Base-by-base conservation (phyloP, 257 asterid genomes). In the Solanum piurae region DNA sequence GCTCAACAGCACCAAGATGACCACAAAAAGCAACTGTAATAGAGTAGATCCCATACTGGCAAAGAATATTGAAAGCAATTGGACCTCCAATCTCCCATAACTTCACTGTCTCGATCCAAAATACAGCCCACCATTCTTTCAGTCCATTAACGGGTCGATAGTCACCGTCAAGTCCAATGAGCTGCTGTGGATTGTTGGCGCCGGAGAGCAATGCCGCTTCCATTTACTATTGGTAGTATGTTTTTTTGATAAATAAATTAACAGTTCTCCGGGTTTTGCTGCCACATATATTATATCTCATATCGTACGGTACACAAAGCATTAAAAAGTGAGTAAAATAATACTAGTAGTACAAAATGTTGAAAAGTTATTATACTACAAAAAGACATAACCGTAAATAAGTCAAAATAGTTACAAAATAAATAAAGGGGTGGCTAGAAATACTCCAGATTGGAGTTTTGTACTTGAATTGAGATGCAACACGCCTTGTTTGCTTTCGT, bases 41-140 rank as follows among this genome's bases (percentile, higher is more conserved):
- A 9, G 95, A 73, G 83, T 64, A 85, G 68, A 68, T 90, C 20
- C 92, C 93, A 42, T 64, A 95, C 88, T 94, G 95, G 9, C 98
- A 95, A 8, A 94, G 40, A 58, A 95, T 91, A 85, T 90, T 96
- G 6, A 95, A 89, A 23, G 96, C 96, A 18, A 95, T 95, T 2
- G 96, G 98, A 0, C 94, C 96, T 1, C 95, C 96, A 0, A 95
- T 93, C 18, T 85, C 83, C 98, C 98, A 94, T 4, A 94, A 83
- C 89, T 94, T 94, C n/a, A 64, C 88, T 1, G 98, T 92, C 80
- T 95, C 98, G 9, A 91, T 89, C 89, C 95, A 90, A 69, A 94
- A 89, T 3, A 95, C 71, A 66, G 83, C 72, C 94, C 94, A 89
- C 90, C 94, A 89, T 58, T 90, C 82, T 79, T 86, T 91, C 87